Conservation (phyloP, 2,329 filamentous ascomycete genomes). For the Plectosphaerella plurivora region DNA sequence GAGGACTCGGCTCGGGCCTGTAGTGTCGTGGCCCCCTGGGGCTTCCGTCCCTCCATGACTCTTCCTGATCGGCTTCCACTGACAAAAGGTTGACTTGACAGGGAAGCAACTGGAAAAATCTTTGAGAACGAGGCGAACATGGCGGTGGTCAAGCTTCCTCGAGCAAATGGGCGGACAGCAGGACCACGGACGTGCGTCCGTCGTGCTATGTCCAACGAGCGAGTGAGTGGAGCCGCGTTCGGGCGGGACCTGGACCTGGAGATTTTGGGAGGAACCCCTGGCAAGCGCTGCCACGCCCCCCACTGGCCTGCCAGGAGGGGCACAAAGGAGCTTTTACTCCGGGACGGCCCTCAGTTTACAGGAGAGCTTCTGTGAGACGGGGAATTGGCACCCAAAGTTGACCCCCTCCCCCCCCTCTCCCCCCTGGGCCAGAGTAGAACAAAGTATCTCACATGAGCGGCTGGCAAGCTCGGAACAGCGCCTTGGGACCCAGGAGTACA, state of each 20-base stretch:
- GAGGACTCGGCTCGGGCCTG: too few species aligned
- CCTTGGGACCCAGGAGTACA: neutral
- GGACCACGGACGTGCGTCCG: too few species aligned
- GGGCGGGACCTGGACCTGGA: too few species aligned
- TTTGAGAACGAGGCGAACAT: too few species aligned
- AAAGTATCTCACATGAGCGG: constrained; percentile 3
- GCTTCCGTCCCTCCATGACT: too few species aligned
- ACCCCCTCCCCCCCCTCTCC: neutral
- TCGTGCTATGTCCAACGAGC: too few species aligned
- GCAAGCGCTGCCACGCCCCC: constrained; percentile 10
- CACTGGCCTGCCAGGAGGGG: constrained; percentile 8
- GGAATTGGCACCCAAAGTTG: neutral
- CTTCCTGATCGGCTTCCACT: too few species aligned
- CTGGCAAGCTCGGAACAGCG: neutral
- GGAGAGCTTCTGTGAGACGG: neutral
- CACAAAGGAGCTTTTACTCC: constrained; percentile 10
- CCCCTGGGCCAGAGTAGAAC: neutral
- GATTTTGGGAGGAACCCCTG: constrained; percentile 4
- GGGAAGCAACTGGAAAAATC: too few species aligned
- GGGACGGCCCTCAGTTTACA: constrained; percentile 3
- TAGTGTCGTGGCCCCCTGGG: too few species aligned
- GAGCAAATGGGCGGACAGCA: too few species aligned
- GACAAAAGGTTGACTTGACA: too few species aligned
- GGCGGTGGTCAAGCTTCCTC: too few species aligned
- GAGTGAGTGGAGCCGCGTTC: neutral